Base-by-base conservation (phyloP, 1,284 basidiomycete species). In the Boletus sp. region DNA sequence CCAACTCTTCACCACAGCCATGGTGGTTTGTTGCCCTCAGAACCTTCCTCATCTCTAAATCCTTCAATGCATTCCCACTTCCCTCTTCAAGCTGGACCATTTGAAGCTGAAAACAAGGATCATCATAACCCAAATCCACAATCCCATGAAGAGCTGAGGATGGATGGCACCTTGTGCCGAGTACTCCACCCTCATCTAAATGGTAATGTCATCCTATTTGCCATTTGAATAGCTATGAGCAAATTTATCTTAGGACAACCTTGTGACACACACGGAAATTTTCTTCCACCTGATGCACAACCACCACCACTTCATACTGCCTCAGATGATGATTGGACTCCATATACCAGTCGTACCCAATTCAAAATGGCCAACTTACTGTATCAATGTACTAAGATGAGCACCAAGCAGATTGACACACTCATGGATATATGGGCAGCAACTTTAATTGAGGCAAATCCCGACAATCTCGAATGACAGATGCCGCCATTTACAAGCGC, bases 341-440 rank as follows among this genome's bases (percentile, higher is more conserved):
- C 12, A 5, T 41, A 41, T 20, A 13, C 39, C 11, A 41, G 18
- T 20, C 39, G 6, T 41, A 41, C n/a, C 11, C 39, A 41, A 41
- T 41, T 41, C 15, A 15, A 36, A 36, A 36, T 2, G 15, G 35
- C 35, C 7, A 2, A 36, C 35, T 36, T 36, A 36, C 39, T 41
- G 4, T 41, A 41, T 12, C n/a, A 11, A 12, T 1, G 7, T 12
- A 15, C 36, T 15, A 20, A 54, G 46, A 51, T 57, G 44, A 57
- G 56, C 22, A 15, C 51, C 36, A 20, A 22, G 1, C 53, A 69
- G 1, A 66, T 75, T 24, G 53, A 70, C 36, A 36, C 63, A 1
- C 64, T 75, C 4, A 51, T 73, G 24, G 60, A 73, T 7, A 55
- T 73, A 3, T 72, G 71, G 64, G 66, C 66, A 5, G 62, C 59